Percentiles rank a stretch among this genome's conserved stretches.
These are phyloP conservation scores for Immersiporthe knoxdaviesiana DNA, from an alignment of 2,329 filamentous ascomycete species.

Conservation along the genomic window DNA sequence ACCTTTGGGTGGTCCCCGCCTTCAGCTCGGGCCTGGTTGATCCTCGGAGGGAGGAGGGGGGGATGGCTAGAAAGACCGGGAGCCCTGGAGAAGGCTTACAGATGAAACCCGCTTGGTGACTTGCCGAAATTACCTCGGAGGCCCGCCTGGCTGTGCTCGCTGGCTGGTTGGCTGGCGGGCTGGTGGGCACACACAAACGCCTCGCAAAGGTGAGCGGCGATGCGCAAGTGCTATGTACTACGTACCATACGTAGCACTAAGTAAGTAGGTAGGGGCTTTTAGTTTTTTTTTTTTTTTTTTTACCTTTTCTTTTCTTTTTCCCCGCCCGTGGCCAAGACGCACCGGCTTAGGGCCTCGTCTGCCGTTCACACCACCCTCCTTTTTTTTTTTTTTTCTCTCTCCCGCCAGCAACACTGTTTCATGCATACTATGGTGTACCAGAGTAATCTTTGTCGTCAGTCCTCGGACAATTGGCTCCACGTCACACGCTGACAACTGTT, in stretches of 20 bases:
- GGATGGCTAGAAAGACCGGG: not conserved
- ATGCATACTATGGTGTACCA: slow-evolving; percentile 1
- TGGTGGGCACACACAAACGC: not conserved
- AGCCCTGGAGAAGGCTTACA: slow-evolving; percentile 4
- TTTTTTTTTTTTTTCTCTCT: too few relatives aligned
- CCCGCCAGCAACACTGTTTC: not conserved
- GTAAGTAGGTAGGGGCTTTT: not conserved
- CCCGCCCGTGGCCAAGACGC: not conserved
- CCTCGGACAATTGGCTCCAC: not conserved
- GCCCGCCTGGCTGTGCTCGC: not conserved
- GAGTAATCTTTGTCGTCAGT: not conserved
- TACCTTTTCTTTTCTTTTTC: not conserved
- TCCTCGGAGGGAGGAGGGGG: not conserved
- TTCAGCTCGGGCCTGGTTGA: not conserved
- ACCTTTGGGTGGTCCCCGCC: not conserved
- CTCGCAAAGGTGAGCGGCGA: not conserved
- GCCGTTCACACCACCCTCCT: not conserved
- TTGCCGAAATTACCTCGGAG: slow-evolving; percentile 11
- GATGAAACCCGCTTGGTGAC: slow-evolving; percentile 12
- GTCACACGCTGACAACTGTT: not conserved
- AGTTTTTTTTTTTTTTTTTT: not conserved
- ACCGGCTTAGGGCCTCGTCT: not conserved
- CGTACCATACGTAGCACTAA: too few relatives aligned
- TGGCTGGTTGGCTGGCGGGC: not conserved
- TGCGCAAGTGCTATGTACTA: too few relatives aligned